Evolutionary conservation across 208 protist species (phyloP), one percentile per base, ranked within the genome.

Genomic region (Acanthamoeba culbertsoni): DNA sequence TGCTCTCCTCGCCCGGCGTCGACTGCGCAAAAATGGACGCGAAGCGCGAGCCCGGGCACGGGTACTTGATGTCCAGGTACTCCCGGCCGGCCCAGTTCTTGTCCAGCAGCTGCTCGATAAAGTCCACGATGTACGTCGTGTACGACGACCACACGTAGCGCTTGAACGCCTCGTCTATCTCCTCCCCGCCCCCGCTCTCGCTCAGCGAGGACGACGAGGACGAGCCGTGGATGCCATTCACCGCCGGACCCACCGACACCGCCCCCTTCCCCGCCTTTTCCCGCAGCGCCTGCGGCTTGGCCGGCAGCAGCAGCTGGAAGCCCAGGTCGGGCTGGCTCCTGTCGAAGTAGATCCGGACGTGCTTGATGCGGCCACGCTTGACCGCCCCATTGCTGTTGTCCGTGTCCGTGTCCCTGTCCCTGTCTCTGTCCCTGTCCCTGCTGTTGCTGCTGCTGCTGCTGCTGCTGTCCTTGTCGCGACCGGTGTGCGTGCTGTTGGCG

Each of bases 121-220:
- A 90, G 57, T 90, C 82, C 37, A 90, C 82, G 37, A 90, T 90
- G 57, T 71, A 90, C 37, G 82, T 90, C 40, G 82, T 90, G 57
- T 90, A 68, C 31, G 55, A 71, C 37, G 82, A 90, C 82, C 82
- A 90, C 82, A 90, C 82, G 51, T 90, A 90, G 10, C 82, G 82
- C 42, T 46, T 62, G n/a, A 68, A 71, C 18, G 82, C 57, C 48
- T 71, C 82, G 33, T 53, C 57, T n/a, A 62, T 68, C 6, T 31
- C 40, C 82, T 12, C 46, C 37, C n/a, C 48, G 1, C 43, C 51
- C 18, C 35, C 82, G 82, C 57, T 43, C 33, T 48, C 48, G 51
- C 33, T 46, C n/a, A 90, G 82, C 26, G 82, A 90, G 14, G 48
- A 28, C 26, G 82, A 90, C 28, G 68, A 79, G 51, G 14, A 23